Conservation (phyloP, 1,284 basidiomycete genomes). For the Apiotrichum akiyoshidainum region DNA sequence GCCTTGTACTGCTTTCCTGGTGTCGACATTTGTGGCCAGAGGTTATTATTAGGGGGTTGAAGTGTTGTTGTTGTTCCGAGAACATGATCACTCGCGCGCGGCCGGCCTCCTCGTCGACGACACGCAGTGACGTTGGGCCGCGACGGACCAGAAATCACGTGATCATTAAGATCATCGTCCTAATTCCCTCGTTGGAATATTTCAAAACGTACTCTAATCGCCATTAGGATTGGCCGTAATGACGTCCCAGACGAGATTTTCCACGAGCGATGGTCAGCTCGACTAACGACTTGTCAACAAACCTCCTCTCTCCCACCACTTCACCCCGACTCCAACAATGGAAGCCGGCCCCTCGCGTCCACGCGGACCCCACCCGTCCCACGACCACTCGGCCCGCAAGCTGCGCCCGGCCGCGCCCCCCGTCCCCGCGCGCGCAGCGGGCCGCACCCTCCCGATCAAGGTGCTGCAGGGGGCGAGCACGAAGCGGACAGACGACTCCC, state of each 20-base stretch:
- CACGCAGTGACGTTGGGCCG: neutral
- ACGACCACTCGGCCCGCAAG: slow-evolving; percentile 4
- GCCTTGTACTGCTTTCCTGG: slow-evolving; percentile 48
- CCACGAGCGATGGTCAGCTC: too few species aligned
- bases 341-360: slow-evolving; percentile 5
- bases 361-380: too few species aligned
- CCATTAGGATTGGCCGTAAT: too few species aligned
- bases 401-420: slow-evolving; percentile 21
- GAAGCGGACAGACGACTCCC: slow-evolving; percentile 30
- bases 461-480: slow-evolving; percentile 33
- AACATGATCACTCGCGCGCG: neutral
- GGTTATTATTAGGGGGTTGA: neutral
- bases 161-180: too few species aligned
- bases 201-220: too few species aligned
- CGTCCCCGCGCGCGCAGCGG: neutral
- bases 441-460: slow-evolving; percentile 31
- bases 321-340: neutral
- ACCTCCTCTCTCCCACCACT: neutral
- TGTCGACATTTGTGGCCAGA: slow-evolving; percentile 15
- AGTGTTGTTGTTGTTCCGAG: slow-evolving; percentile 1
- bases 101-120: neutral
- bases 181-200: too few species aligned
- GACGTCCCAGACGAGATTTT: too few species aligned
- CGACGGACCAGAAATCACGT: too few species aligned
- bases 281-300: too few species aligned